Evolutionary conservation across 306 rosid species (phyloP).

Genomic region (Astragalus glycyphyllos): DNA sequence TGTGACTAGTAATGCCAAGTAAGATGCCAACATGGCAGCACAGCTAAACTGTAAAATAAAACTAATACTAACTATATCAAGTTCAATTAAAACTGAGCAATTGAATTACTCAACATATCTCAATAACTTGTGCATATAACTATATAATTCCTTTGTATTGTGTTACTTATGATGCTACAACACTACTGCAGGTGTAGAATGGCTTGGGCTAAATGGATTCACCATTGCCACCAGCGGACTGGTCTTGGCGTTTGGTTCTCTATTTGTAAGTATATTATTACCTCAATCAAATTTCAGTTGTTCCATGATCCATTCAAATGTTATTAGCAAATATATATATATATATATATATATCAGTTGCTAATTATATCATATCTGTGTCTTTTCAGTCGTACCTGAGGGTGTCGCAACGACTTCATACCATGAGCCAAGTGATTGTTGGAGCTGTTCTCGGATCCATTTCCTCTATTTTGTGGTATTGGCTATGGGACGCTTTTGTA

Average conservation of each 20-base stretch:
- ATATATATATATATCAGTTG: too few relatives aligned
- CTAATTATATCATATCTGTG: constrained; percentile 31
- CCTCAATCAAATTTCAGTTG: background rate
- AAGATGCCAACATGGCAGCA: too few relatives aligned
- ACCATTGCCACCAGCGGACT: constrained; percentile 53
- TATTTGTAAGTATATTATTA: constrained; percentile 66
- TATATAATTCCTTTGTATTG: too few relatives aligned
- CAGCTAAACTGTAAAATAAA: too few relatives aligned
- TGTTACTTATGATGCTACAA: background rate
- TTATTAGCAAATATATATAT: constrained; percentile 5
- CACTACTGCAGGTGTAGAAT: constrained; percentile 71
- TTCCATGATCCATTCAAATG: background rate
- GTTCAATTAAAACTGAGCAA: too few relatives aligned
- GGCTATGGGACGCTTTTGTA: constrained; percentile 68
- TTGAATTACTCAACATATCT: too few relatives aligned
- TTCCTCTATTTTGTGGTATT: constrained; percentile 63
- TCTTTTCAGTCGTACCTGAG: constrained; percentile 80
- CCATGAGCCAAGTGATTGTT: constrained; percentile 73
- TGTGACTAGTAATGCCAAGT: too few relatives aligned
- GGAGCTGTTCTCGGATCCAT: constrained; percentile 73
- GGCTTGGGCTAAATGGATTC: constrained; percentile 66
- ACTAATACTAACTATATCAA: too few relatives aligned
- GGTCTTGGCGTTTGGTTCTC: constrained; percentile 64
- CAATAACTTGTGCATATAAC: too few relatives aligned
- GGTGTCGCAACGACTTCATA: constrained; percentile 76